A percentile compares a stretch with the other conserved stretches of the same genome.
These are phyloP conservation scores for Sherardia arvensis DNA, from an alignment of 257 asterid species.

Conservation along the genomic window DNA sequence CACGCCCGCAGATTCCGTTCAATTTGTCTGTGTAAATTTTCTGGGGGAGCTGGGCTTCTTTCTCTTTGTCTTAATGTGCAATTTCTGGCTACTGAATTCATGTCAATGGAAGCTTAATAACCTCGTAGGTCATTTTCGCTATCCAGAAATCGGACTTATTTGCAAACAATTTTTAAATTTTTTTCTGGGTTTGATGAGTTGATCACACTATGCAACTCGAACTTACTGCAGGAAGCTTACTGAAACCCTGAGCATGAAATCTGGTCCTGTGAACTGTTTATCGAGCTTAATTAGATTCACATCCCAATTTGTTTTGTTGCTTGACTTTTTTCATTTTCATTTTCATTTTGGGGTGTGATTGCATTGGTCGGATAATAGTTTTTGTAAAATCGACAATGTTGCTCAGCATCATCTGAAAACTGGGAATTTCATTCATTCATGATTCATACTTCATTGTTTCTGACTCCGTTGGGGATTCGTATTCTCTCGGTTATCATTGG, in stretches of 20 bases:
- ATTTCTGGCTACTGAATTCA: not conserved
- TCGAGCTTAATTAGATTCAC: constrained; percentile 35
- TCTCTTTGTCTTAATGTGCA: not conserved
- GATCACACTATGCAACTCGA: constrained; percentile 54
- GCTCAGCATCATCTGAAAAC: constrained; percentile 41
- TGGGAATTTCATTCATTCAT: constrained; percentile 42
- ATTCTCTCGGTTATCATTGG: constrained; percentile 40
- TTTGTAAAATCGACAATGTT: constrained; percentile 36
- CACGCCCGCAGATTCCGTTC: not conserved
- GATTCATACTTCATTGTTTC: constrained; percentile 36
- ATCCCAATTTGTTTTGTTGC: constrained; percentile 29
- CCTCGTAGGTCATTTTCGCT: not conserved
- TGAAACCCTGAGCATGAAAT: constrained; percentile 54
- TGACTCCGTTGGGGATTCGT: constrained; percentile 52
- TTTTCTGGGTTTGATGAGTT: constrained; percentile 25
- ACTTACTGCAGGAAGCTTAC: constrained; percentile 89
- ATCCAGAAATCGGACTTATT: not conserved
- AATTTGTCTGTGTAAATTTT: not conserved
- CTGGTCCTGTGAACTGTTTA: constrained; percentile 53
- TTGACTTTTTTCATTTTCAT: constrained; percentile 22
- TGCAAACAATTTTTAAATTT: too few species aligned
- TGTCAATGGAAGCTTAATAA: not conserved
- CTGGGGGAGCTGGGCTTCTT: not conserved
- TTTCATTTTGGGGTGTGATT: constrained; percentile 35
- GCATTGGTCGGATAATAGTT: constrained; percentile 42